A percentile compares a stretch with the other conserved stretches of the same genome.
These are phyloP conservation scores for Echites panduratus DNA, from an alignment of 257 asterid genomes.

Conservation along the genomic window DNA sequence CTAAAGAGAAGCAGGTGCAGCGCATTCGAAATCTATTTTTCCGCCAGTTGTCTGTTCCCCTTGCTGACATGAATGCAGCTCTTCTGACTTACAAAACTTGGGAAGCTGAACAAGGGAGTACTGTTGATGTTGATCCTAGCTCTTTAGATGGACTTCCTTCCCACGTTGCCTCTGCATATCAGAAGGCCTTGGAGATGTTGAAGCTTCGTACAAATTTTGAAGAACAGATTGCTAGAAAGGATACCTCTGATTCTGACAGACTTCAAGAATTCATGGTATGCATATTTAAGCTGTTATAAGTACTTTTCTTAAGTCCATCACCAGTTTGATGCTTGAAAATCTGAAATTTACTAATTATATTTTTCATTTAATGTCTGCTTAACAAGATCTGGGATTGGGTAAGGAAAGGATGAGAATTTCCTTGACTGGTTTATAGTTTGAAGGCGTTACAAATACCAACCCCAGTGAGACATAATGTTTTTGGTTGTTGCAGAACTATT, in stretches of 20 bases:
- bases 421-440: neutral
- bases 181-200: constrained; percentile 73
- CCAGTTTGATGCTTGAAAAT: neutral
- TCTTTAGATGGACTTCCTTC: constrained; percentile 62
- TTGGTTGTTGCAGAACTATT: constrained; percentile 55
- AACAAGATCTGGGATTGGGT: neutral
- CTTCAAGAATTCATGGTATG: constrained; percentile 68
- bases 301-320: neutral
- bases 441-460: neutral
- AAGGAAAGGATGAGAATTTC: neutral
- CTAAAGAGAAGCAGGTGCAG: constrained; percentile 79
- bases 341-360: neutral
- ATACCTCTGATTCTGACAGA: constrained; percentile 45
- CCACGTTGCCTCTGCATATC: constrained; percentile 57
- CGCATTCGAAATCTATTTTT: constrained; percentile 64
- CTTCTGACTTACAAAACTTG: constrained; percentile 69
- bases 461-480: neutral
- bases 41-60: constrained; percentile 93
- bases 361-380: neutral
- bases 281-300: neutral
- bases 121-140: constrained; percentile 37
- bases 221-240: constrained; percentile 55
- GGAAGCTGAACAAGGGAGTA: constrained; percentile 63
- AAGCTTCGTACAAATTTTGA: constrained; percentile 64
- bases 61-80: constrained; percentile 45